Evolutionary conservation across 257 asterid species (phyloP), one percentile per base, ranked within the genome.

Genomic region (Apocynum venetum): DNA sequence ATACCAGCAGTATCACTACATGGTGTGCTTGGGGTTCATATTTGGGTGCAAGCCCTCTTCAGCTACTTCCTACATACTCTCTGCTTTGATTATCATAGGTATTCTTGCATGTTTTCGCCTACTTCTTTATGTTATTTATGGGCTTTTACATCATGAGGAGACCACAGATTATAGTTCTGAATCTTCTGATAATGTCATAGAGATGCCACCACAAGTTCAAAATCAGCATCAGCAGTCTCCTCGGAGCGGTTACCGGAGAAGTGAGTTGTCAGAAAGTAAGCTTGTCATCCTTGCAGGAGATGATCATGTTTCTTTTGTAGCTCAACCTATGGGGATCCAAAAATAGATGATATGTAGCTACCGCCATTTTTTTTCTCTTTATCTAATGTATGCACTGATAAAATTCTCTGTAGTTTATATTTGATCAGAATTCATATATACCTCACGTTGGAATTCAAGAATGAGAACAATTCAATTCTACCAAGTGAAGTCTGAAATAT

Each of bases 1-100:
- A 48, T 4, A 49, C 48, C 11, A 51, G 14, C 8, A 25, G 31
- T 25, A 25, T 25, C 31, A 25, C 31, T 25, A 2, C 77, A 89
- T 88, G 94, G 88, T 80, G 40, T 88, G 92, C 76, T 70, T 89
- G 2, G 88, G 94, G 64, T 19, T 88, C 75, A 46, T 86, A 75
- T 85, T 89, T 44, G 86, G 89, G 44, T 89, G 94, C 89, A 79
- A 53, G 71, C 89, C 86, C 80, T 66, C 82, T 72, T 82, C 92
- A 4, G 77, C 72, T 0, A 12, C 81, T 70, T 85, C 95, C 1
- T 77, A 83, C 51, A 43, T 80, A 8, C 67, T 90, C 71, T 82
- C 92, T 11, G 89, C 83, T 70, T 78, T 90, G 65, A 71, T 85
- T 71, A 57, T 88, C 81, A 59, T 90, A 40, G 88, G 74, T 14